Evolutionary conservation across 1,284 basidiomycete species (phyloP).

Genomic region (Gymnopus androsaceus): DNA sequence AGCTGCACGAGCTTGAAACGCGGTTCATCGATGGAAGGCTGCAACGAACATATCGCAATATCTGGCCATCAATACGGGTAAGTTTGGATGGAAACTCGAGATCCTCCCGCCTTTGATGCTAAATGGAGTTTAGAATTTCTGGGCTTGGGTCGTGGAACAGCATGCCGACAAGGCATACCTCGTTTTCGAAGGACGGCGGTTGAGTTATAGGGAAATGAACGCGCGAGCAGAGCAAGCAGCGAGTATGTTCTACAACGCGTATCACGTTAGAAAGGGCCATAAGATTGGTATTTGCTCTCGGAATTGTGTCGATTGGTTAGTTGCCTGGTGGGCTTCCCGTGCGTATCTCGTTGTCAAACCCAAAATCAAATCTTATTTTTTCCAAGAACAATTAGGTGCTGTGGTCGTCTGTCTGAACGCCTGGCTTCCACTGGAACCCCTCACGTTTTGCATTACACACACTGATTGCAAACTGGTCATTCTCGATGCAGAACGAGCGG

Average conservation of each 20-base stretch:
- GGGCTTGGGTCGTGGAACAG: constrained; percentile 37
- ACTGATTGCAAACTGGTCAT: constrained; percentile 57
- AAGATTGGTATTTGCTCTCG: constrained; percentile 61
- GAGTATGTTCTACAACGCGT: constrained; percentile 46
- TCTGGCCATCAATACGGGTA: constrained; percentile 51
- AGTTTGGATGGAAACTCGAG: constrained; percentile 57
- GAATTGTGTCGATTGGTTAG: constrained; percentile 57
- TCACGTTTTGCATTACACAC: constrained; percentile 53
- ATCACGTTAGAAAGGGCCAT: constrained; percentile 58
- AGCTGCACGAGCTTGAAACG: constrained; percentile 14
- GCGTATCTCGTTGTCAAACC: constrained; percentile 23
- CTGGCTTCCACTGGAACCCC: constrained; percentile 50
- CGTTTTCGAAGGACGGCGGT: constrained; percentile 53
- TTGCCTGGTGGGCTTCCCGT: constrained; percentile 59
- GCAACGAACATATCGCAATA: constrained; percentile 57
- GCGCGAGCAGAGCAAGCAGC: constrained; percentile 47
- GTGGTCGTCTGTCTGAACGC: constrained; percentile 56
- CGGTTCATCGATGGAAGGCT: constrained; percentile 46
- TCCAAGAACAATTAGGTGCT: constrained; percentile 49
- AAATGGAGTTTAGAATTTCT: background rate
- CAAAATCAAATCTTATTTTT: constrained; percentile 32
- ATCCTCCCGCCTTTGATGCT: constrained; percentile 51
- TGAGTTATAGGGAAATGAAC: constrained; percentile 49
- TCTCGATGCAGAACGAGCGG: constrained; percentile 56
- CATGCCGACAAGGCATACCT: constrained; percentile 48